phyloP scores from a whole-genome alignment of 2,329 filamentous ascomycete genomes.

The Hypoxylon rubiginosum region DNA sequence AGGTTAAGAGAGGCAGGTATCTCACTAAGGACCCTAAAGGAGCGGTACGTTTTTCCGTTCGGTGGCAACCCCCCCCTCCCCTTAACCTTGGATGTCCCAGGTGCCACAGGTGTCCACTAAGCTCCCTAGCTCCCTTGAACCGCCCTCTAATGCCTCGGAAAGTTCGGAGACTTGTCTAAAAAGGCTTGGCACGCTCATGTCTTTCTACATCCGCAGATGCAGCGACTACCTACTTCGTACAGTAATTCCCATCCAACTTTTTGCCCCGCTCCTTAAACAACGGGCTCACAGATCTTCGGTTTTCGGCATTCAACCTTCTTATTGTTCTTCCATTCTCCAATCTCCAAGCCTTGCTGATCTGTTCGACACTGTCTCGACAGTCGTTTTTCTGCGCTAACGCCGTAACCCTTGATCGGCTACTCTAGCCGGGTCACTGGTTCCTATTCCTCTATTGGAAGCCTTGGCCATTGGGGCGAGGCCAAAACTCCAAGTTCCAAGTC shows the following conservation, averaged over 20 bases:
- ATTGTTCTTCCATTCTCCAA: conserved; percentile 22
- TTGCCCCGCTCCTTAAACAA: conserved; percentile 35
- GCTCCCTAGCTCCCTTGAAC: background rate
- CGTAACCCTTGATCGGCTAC: conserved; percentile 29
- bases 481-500: conserved; percentile 20
- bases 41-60: conserved; percentile 5
- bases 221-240: background rate
- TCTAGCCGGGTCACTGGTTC: conserved; percentile 16
- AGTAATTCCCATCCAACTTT: conserved; percentile 19
- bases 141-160: conserved; percentile 24
- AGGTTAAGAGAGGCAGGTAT: too few relatives aligned
- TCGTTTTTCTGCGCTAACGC: conserved; percentile 35
- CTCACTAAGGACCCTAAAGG: background rate
- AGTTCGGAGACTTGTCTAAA: conserved; percentile 33
- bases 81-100: background rate
- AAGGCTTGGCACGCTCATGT: conserved; percentile 24
- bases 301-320: conserved; percentile 39
- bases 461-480: conserved; percentile 30
- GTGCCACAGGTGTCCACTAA: too few relatives aligned
- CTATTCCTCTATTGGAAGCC: conserved; percentile 36
- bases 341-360: conserved; percentile 34
- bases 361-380: conserved; percentile 24
- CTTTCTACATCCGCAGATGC: conserved; percentile 18
- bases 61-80: background rate
- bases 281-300: conserved; percentile 43